Conservation (phyloP, 805 yeast genomes). For the Brettanomyces anomalus region DNA sequence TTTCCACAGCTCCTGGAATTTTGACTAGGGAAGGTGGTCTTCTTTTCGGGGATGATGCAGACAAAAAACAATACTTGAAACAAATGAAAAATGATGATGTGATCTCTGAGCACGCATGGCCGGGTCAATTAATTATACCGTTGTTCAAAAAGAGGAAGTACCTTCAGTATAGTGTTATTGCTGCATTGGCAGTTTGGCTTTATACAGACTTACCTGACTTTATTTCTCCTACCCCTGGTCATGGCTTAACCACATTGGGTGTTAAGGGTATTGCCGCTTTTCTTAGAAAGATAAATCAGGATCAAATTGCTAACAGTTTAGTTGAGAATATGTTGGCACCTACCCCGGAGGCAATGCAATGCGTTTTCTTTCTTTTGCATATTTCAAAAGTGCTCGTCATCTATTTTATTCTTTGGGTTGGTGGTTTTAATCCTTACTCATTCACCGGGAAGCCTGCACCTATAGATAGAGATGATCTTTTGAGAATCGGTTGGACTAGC, state of each 20-base stretch:
- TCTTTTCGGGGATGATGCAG: conserved; percentile 56
- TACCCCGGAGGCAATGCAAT: conserved; percentile 41
- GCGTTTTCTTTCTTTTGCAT: conserved; percentile 67
- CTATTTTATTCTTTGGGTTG: conserved; percentile 52
- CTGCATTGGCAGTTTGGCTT: conserved; percentile 58
- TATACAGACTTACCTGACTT: conserved; percentile 90
- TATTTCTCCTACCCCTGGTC: conserved; percentile 88
- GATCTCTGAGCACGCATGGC: conserved; percentile 63
- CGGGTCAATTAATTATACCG: conserved; percentile 83
- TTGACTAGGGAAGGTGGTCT: conserved; percentile 79
- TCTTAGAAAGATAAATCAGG: conserved; percentile 28
- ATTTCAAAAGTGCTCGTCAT: conserved; percentile 48
- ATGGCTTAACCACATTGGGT: conserved; percentile 60
- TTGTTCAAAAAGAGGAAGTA: conserved; percentile 47
- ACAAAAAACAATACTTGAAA: conserved; percentile 34
- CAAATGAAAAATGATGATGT: conserved; percentile 39
- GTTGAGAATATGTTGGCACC: conserved; percentile 37
- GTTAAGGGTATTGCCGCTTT: conserved; percentile 23
- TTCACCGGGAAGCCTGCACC: conserved; percentile 18
- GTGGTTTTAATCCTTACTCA: conserved; percentile 67
- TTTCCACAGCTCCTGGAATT: conserved; percentile 65
- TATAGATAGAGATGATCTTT: conserved; percentile 44
- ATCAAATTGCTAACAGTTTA: conserved; percentile 36
- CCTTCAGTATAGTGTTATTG: conserved; percentile 29
- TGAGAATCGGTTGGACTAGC: conserved; percentile 90